Evolutionary conservation across 345 rosid species (phyloP).

Genomic region (Corymbia maculata): DNA sequence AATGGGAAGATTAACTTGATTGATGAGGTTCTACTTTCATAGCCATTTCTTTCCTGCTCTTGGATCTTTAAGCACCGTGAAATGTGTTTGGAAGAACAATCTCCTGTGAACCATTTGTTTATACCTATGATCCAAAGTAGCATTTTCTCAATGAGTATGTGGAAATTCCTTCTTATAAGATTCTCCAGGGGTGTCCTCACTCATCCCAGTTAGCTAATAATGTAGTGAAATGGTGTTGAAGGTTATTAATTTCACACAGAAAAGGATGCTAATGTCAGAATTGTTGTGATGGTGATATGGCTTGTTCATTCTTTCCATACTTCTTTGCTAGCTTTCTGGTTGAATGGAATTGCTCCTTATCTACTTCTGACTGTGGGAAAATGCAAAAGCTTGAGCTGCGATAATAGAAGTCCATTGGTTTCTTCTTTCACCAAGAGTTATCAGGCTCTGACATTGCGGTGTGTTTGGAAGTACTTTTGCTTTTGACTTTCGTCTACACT

Average conservation of each 20-base stretch:
- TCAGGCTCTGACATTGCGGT: fast-evolving
- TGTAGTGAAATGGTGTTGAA: no score
- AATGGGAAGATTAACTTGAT: not conserved
- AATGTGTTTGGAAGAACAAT: no score
- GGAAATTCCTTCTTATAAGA: no score
- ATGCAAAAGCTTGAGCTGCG: not conserved
- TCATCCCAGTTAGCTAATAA: no score
- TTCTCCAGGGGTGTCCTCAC: no score
- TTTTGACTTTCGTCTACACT: not conserved
- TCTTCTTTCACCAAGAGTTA: not conserved
- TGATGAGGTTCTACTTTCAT: not conserved
- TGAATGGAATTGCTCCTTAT: not conserved
- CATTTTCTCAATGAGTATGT: not conserved
- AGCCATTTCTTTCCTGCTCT: not conserved
- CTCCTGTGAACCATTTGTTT: not conserved
- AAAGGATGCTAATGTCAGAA: no score
- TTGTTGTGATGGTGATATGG: not conserved
- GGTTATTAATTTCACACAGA: no score
- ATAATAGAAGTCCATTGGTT: not conserved
- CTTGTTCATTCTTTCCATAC: no score
- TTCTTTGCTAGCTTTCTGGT: not conserved
- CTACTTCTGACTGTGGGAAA: not conserved
- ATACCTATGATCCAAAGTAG: not conserved
- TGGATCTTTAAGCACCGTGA: no score
- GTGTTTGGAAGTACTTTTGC: not conserved